Conservation (phyloP, 2,329 filamentous ascomycete species). For the Botrytis porri region DNA sequence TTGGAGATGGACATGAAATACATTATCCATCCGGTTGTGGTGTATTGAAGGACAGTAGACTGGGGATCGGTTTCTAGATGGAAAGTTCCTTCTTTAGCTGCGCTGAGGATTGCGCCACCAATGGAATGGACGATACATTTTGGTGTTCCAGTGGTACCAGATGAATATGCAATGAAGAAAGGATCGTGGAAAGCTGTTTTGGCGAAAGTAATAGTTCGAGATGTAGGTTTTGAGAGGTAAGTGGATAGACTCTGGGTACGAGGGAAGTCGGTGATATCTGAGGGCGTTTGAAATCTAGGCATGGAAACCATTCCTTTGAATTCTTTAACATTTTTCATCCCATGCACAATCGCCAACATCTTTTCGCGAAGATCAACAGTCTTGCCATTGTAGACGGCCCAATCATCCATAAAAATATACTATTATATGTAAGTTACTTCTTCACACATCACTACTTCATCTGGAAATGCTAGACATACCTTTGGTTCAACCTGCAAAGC, state of each 20-base stretch:
- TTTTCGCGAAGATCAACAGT: constrained; percentile 68
- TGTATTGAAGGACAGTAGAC: neutral
- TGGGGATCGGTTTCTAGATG: neutral
- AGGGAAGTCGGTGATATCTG: neutral
- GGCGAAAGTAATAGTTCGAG: constrained; percentile 29
- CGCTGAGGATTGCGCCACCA: constrained; percentile 60
- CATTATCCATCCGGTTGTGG: neutral
- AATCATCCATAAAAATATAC: constrained; percentile 82
- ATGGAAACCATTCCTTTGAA: neutral
- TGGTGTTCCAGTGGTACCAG: constrained; percentile 77
- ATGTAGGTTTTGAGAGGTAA: constrained; percentile 21
- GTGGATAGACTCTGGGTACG: neutral
- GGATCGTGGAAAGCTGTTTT: constrained; percentile 55
- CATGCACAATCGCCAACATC: constrained; percentile 46
- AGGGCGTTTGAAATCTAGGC: neutral
- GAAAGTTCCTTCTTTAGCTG: neutral
- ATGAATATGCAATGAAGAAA: constrained; percentile 73
- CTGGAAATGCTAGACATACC: constrained; percentile 36
- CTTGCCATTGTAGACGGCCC: constrained; percentile 75
- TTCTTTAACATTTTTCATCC: neutral
- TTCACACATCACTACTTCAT: neutral
- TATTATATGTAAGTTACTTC: constrained; percentile 29
- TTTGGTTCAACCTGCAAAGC: constrained; percentile 72
- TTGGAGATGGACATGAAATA: neutral
- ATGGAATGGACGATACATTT: constrained; percentile 83